phyloP scores from a whole-genome alignment of 371 early-diverging fungal species.

The Lichtheimia hyalospora region DNA sequence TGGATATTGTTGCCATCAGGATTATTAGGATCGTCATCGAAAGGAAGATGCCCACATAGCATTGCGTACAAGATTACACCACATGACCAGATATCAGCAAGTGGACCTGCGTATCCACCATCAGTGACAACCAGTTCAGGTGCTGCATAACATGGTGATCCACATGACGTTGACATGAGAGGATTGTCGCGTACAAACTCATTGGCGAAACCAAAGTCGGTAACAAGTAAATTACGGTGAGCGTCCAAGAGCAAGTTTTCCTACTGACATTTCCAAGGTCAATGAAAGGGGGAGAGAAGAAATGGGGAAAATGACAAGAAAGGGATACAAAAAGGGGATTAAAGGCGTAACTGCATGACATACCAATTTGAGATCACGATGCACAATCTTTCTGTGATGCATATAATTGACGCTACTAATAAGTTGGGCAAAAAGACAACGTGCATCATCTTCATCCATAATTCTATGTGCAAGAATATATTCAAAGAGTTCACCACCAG shows the following conservation, averaged over 20 bases:
- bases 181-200: constrained; percentile 67
- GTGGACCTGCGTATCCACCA: constrained; percentile 94
- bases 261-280: constrained; percentile 49
- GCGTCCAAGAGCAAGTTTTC: constrained; percentile 90
- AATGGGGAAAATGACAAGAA: neutral
- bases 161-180: constrained; percentile 90
- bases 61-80: constrained; percentile 89
- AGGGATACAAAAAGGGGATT: neutral
- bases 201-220: constrained; percentile 99
- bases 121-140: constrained; percentile 91
- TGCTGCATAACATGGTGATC: constrained; percentile 97
- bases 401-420: constrained; percentile 68
- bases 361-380: constrained; percentile 74
- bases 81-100: constrained; percentile 95
- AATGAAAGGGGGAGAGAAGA: no score
- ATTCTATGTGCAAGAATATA: constrained; percentile 61
- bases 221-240: constrained; percentile 88
- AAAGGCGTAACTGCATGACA: constrained; percentile 36
- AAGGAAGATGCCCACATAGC: constrained; percentile 81
- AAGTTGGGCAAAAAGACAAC: constrained; percentile 70
- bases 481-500: constrained; percentile 70
- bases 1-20: constrained; percentile 72
- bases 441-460: constrained; percentile 63
- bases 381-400: constrained; percentile 60
- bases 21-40: constrained; percentile 79